Conservation (phyloP, 139 green algal genomes). For the Eudorina sp. region DNA sequence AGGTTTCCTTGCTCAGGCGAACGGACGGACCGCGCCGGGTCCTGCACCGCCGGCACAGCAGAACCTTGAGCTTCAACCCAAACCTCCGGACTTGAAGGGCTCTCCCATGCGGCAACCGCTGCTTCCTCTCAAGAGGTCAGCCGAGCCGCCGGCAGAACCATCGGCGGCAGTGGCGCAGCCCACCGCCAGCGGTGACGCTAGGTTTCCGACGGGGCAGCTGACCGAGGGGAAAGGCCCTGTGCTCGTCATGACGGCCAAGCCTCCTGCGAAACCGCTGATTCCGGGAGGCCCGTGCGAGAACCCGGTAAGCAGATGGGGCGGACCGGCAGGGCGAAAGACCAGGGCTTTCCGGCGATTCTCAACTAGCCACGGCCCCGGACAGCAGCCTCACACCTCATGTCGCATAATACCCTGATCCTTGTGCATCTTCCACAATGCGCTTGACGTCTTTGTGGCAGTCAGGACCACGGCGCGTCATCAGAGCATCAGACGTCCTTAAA, state of each 20-base stretch:
- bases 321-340: neutral
- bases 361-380: too few relatives aligned
- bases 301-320: neutral
- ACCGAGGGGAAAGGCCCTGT: neutral
- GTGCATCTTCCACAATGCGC: too few relatives aligned
- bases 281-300: slow-evolving; percentile 29
- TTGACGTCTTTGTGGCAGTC: too few relatives aligned
- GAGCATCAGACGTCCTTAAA: too few relatives aligned
- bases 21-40: too few relatives aligned
- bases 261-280: slow-evolving; percentile 1
- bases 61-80: neutral
- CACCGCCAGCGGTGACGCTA: neutral
- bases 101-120: too few relatives aligned
- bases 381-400: too few relatives aligned
- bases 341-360: too few relatives aligned
- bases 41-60: neutral
- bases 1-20: neutral
- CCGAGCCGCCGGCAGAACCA: neutral
- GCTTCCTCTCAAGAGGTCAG: neutral
- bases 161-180: neutral
- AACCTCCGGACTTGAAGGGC: too few relatives aligned
- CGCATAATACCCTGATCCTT: too few relatives aligned
- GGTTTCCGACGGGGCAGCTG: neutral
- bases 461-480: too few relatives aligned
- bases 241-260: neutral